These are phyloP conservation scores for Xylaria sp. DNA, from an alignment of 2,329 filamentous ascomycete species.

Conservation along the genomic window DNA sequence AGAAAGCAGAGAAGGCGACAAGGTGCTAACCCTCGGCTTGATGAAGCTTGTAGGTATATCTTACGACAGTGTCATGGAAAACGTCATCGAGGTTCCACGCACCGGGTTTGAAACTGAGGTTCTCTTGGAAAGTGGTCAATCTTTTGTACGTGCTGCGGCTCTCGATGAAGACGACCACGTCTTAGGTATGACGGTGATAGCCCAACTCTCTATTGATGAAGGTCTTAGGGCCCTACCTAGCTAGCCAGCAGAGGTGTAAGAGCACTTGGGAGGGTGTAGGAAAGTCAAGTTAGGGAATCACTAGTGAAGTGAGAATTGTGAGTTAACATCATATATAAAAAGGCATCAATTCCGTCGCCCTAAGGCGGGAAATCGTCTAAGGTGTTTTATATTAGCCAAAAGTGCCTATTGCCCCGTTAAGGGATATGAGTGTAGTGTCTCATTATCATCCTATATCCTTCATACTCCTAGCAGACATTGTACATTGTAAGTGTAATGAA, in stretches of 20 bases:
- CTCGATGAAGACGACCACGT: constrained; percentile 22
- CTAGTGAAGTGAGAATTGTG: too few relatives aligned
- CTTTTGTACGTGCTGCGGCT: constrained; percentile 29
- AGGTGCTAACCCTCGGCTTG: constrained; percentile 1
- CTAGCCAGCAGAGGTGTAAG: neutral
- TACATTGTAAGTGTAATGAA: too few relatives aligned
- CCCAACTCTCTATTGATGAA: neutral
- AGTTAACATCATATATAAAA: neutral
- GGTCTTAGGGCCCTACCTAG: neutral
- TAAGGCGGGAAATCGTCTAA: neutral
- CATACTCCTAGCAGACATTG: neutral
- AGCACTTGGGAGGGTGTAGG: too few relatives aligned
- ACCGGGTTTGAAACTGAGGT: constrained; percentile 37
- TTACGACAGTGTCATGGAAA: neutral
- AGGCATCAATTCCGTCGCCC: neutral
- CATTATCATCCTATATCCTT: neutral
- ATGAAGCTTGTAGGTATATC: constrained; percentile 18
- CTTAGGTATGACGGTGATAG: constrained; percentile 27
- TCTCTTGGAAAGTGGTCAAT: neutral
- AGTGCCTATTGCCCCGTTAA: too few relatives aligned
- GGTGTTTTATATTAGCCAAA: too few relatives aligned
- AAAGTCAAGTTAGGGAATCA: neutral
- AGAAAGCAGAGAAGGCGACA: neutral
- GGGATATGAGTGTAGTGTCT: neutral
- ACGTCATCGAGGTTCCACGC: constrained; percentile 4